Evolutionary conservation across 306 rosid species (phyloP), one percentile per base, ranked within the genome.

Genomic region (Oemleria cerasiformis): DNA sequence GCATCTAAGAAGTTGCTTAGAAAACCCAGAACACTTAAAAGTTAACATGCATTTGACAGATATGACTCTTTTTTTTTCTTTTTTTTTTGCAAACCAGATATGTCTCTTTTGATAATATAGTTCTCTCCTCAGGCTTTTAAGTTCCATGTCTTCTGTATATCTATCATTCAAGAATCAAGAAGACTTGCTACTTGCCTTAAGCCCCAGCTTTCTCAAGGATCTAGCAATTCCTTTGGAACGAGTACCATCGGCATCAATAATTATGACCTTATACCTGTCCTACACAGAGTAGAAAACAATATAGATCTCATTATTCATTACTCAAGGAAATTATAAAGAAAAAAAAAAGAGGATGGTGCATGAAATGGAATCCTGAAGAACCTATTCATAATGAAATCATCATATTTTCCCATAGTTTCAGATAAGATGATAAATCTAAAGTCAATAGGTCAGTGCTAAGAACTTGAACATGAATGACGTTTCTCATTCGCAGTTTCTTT

Each of bases 231-330:
- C 87, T 81, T 91, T 94, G 62, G 96, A 85, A 69, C 87, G 80
- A 81, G 82, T 66, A 47, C 98, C 96, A 79, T 94, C 89, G 77
- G 88, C 88, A 86, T 94, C 98, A 86, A 94, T 77, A 82, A 94
- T 70, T 65, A 94, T 85, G 75, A 94, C 96, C 94, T 81, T 79
- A 83, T 96, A 91, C 82, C 91, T 94, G 92, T 86, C 95, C 98
- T 94, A 94, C 86, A 91, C 77, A 77, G 67, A 77, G 88, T 58
- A 81, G 73, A 87, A 82, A 82, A 79, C 70, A 83, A 68, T 63
- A 81, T 75, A 73, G 77, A 81, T 75, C 78, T 79, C 67, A 79
- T 74, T 77, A 74, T 75, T 86, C 86, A 80, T 72, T 77, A 74
- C 75, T 86, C 85, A 79, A 76, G 67, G 71, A 58, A 71, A 81